phyloP scores from a whole-genome alignment of 169 alveolate species.

The Babesia divergens region DNA sequence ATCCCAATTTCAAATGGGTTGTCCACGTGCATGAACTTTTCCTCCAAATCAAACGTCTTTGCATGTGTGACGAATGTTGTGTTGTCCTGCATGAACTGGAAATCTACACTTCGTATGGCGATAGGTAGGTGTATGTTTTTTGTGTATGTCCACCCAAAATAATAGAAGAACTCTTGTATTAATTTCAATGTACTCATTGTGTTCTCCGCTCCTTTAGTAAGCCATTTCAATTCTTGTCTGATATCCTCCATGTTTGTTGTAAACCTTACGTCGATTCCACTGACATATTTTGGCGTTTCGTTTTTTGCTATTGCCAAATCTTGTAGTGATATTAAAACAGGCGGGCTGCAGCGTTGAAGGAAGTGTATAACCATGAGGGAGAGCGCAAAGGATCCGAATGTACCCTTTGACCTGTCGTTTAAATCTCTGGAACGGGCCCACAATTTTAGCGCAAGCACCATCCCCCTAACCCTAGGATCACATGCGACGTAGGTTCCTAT shows the following conservation, averaged over 20 bases:
- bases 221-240: constrained; percentile 53
- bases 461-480: constrained; percentile 72
- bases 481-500: constrained; percentile 73
- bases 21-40: constrained; percentile 67
- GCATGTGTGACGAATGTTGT: background rate
- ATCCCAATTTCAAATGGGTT: constrained; percentile 79
- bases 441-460: constrained; percentile 73
- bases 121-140: constrained; percentile 29
- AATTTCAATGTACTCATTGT: background rate
- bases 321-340: constrained; percentile 75
- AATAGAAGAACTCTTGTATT: constrained; percentile 45
- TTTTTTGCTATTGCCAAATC: constrained; percentile 72
- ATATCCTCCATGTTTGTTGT: constrained; percentile 65
- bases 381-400: constrained; percentile 78
- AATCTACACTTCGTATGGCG: constrained; percentile 56
- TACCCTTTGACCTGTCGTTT: constrained; percentile 77
- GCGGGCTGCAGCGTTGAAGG: constrained; percentile 74
- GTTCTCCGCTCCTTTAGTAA: constrained; percentile 40
- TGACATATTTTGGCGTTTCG: constrained; percentile 69
- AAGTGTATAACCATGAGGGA: constrained; percentile 77
- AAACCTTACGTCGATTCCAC: constrained; percentile 74
- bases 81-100: constrained; percentile 14
- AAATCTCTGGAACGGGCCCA: constrained; percentile 78
- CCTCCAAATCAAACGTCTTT: constrained; percentile 62
- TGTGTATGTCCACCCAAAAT: constrained; percentile 53